A percentile compares a stretch with the other conserved stretches of the same genome.
phyloP scores from a whole-genome alignment of 495 filamentous ascomycete species.

The Aspergillus haitiensis region DNA sequence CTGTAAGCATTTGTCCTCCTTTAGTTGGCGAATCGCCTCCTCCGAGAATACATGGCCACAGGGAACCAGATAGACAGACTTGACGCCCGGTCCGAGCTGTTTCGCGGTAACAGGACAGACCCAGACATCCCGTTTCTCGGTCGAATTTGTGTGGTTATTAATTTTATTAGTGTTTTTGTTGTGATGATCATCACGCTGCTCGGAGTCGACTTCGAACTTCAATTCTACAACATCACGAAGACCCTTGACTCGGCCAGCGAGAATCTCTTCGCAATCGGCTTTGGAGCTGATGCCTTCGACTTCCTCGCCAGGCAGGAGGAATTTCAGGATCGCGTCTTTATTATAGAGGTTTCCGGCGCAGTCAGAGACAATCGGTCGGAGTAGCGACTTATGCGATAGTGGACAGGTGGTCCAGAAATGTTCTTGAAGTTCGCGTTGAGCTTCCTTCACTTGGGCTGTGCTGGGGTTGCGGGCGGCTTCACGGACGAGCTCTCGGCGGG shows the following conservation, averaged over 20 bases:
- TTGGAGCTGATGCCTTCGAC: slow-evolving; percentile 50
- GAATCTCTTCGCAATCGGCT: slow-evolving; percentile 64
- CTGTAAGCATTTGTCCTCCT: slow-evolving; percentile 60
- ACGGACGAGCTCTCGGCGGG: slow-evolving; percentile 90
- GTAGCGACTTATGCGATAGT: slow-evolving; percentile 72
- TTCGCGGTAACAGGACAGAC: slow-evolving; percentile 89
- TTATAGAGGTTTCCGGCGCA: slow-evolving; percentile 86
- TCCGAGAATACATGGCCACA: slow-evolving; percentile 95
- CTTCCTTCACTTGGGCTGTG: slow-evolving; percentile 87
- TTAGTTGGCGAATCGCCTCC: slow-evolving; percentile 76
- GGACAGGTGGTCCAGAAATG: slow-evolving; percentile 87
- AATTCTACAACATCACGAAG: slow-evolving; percentile 88
- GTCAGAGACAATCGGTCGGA: slow-evolving; percentile 79
- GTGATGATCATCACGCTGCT: slow-evolving; percentile 32
- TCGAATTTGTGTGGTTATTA: background rate
- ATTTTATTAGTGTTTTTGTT: slow-evolving; percentile 26
- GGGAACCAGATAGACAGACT: slow-evolving; percentile 86
- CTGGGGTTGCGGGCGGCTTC: slow-evolving; percentile 78
- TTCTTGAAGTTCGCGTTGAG: slow-evolving; percentile 74
- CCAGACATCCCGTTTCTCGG: slow-evolving; percentile 58
- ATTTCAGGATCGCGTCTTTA: slow-evolving; percentile 85
- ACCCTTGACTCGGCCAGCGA: slow-evolving; percentile 71
- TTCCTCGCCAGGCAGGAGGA: slow-evolving; percentile 67
- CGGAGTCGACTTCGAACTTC: slow-evolving; percentile 64
- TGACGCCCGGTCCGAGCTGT: slow-evolving; percentile 74